These are phyloP conservation scores for Sugiyamaella pinicola DNA, from an alignment of 1,139 yeast species.

Conservation along the genomic window DNA sequence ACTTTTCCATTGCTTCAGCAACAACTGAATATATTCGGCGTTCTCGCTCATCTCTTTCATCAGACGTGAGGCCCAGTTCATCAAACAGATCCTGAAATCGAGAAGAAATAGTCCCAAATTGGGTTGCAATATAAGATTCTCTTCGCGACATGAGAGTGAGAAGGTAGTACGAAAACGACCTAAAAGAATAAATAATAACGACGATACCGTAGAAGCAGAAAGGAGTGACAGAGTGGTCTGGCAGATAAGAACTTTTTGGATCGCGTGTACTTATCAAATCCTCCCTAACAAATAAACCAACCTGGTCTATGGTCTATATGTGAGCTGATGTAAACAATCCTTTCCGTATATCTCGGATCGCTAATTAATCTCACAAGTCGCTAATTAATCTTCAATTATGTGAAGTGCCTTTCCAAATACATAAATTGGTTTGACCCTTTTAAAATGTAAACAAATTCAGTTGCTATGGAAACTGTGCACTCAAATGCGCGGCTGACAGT, in stretches of 20 bases:
- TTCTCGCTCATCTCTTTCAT: slow-evolving; percentile 39
- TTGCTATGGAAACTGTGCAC: not conserved
- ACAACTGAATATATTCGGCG: slow-evolving; percentile 38
- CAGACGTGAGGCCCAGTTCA: slow-evolving; percentile 39
- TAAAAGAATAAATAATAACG: too few relatives aligned
- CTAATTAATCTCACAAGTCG: not conserved
- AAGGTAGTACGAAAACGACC: not conserved
- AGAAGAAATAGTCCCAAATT: slow-evolving; percentile 36
- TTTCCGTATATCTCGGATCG: too few relatives aligned
- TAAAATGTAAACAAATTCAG: not conserved
- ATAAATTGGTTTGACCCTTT: not conserved
- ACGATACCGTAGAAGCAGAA: too few relatives aligned
- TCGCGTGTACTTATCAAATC: too few relatives aligned
- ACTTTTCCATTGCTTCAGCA: slow-evolving; percentile 38
- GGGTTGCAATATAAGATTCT: slow-evolving; percentile 38
- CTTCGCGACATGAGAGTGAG: slow-evolving; percentile 28
- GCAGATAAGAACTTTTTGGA: too few relatives aligned
- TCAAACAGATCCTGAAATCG: slow-evolving; percentile 40
- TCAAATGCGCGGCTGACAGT: not conserved
- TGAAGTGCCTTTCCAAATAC: not conserved
- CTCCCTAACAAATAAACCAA: not conserved
- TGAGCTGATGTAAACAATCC: not conserved
- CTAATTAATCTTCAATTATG: not conserved
- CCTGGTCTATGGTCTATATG: not conserved
- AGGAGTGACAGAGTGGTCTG: too few relatives aligned